Percentiles rank a stretch among this genome's conserved stretches.
Evolutionary conservation across 805 yeast genomes (phyloP).

Genomic region (Candida koratica): DNA sequence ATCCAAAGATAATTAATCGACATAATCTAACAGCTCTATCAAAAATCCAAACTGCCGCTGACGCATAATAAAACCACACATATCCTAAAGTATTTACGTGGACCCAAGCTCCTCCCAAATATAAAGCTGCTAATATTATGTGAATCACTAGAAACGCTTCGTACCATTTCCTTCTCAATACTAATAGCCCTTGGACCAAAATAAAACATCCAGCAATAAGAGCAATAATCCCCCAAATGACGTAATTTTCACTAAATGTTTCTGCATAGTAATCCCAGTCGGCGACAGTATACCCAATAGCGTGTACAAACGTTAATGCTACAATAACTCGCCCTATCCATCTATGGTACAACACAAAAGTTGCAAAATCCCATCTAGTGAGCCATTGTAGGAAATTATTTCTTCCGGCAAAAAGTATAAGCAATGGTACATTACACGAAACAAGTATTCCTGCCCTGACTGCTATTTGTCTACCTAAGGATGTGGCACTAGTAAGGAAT

Average conservation of each 20-base stretch:
- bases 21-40: constrained; percentile 30
- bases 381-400: constrained; percentile 58
- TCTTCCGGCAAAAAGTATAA: constrained; percentile 58
- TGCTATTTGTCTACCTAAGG: constrained; percentile 33
- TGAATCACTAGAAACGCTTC: constrained; percentile 35
- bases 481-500: constrained; percentile 17
- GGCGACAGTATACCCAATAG: constrained; percentile 25
- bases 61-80: constrained; percentile 27
- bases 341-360: constrained; percentile 42
- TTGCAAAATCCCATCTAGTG: constrained; percentile 51
- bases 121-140: constrained; percentile 33
- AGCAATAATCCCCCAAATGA: constrained; percentile 35
- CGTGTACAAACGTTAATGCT: constrained; percentile 29
- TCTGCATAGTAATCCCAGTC: constrained; percentile 11
- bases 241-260: constrained; percentile 19
- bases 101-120: constrained; percentile 45
- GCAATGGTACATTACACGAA: constrained; percentile 46
- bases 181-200: constrained; percentile 29
- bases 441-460: constrained; percentile 52
- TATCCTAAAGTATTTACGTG: constrained; percentile 37
- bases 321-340: constrained; percentile 39
- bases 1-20: constrained; percentile 31
- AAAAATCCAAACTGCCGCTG: constrained; percentile 34
- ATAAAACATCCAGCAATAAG: constrained; percentile 33
- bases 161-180: constrained; percentile 34